Evolutionary conservation across 164 flowering plant genomes (phyloP), one percentile per base, ranked within the genome.

Genomic region (Berberis thunbergii): DNA sequence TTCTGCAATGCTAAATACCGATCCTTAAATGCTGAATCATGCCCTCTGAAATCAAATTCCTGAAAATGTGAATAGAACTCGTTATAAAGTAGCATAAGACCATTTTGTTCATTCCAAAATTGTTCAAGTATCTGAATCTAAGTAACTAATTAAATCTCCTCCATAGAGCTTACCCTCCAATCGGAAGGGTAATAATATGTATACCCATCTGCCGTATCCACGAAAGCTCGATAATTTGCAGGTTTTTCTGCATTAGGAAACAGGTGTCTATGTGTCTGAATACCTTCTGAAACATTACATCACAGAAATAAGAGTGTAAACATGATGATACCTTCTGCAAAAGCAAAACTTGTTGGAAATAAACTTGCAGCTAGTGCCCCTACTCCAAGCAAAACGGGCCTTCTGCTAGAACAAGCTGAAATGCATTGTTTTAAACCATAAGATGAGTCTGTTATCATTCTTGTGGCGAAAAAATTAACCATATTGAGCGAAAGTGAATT

Each of bases 21-120:
- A 63, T 91, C 95, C 69, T 87, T 89, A 60, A 89, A 92, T 63
- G 96, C 95, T 49, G 96, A 89, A 78, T 92, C 96, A 70, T 92
- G 93, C 7, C 85, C 98, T 61, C 74, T 69, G 70, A 77, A 92
- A 44, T 89, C 89, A 43, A 87, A 89, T 40, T 91, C 97, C 96
- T 89, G 57, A 65, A 43, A 66, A 2, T 6, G 7, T 1, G 57
- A 49, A 57, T 12, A 38, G 44, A 38, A 64, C 41, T 56, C 42
- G 6, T 49, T 59, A 59, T 52, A 56, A 43, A 13, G 49, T 41
- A 43, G 67, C 44, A 2, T 48, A 57, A 67, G 7, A 46, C 41
- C 61, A 49, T 3, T 45, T 54, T 67, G n/a, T 63, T 39, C 11
- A 3, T 10, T 6, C 43, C 46, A 53, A 58, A 64, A 10, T 7